Evolutionary conservation across 148 eudicot genomes (phyloP).

Genomic region (Silene uniflora): DNA sequence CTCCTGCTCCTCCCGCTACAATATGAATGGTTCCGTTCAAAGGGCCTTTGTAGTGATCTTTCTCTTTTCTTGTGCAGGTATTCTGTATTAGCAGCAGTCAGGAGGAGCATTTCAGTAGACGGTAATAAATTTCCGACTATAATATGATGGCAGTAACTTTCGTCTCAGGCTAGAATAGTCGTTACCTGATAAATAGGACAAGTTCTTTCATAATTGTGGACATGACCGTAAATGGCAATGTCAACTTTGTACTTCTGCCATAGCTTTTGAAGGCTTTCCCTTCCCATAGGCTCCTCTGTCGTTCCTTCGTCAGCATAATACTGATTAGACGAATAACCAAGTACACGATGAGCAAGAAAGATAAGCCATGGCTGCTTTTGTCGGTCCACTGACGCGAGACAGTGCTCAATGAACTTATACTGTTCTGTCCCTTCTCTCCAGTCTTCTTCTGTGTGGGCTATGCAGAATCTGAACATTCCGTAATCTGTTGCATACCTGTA

Average conservation of each 20-base stretch:
- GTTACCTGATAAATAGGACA: constrained; percentile 89
- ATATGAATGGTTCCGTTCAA: constrained; percentile 77
- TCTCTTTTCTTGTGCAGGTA: constrained; percentile 68
- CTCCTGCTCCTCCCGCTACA: constrained; percentile 87
- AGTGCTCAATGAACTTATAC: constrained; percentile 74
- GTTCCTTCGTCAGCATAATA: constrained; percentile 65
- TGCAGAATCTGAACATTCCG: constrained; percentile 90
- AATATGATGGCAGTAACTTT: too few relatives aligned
- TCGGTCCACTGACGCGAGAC: constrained; percentile 79
- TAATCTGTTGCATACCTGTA: constrained; percentile 90
- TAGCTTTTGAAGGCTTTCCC: constrained; percentile 83
- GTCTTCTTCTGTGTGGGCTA: constrained; percentile 89
- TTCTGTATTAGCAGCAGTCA: constrained; percentile 39
- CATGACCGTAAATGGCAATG: constrained; percentile 80
- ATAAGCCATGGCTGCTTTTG: constrained; percentile 93
- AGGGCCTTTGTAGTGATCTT: constrained; percentile 45
- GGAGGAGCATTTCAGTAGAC: background rate
- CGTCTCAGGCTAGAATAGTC: too few relatives aligned
- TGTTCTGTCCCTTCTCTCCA: constrained; percentile 94
- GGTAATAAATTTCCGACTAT: background rate
- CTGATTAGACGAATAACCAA: constrained; percentile 67
- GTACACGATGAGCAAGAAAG: constrained; percentile 83
- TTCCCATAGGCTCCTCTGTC: constrained; percentile 89
- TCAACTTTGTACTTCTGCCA: constrained; percentile 97
- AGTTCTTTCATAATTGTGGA: constrained; percentile 81